A percentile compares a stretch with the other conserved stretches of the same genome.
phyloP scores from a whole-genome alignment of 371 early-diverging fungal species.

The Dentiscutata heterogama region DNA sequence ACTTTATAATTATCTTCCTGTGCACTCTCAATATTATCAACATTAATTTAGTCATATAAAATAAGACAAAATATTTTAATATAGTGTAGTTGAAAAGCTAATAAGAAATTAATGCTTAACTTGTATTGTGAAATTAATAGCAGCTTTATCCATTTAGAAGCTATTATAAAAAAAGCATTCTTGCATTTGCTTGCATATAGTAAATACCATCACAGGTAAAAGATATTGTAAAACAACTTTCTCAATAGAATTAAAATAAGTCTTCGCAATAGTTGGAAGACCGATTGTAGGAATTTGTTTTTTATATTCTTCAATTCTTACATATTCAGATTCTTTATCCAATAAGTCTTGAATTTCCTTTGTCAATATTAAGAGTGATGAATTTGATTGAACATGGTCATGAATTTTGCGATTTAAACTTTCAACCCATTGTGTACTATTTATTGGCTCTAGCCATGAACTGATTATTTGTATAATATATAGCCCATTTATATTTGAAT shows the following conservation, averaged over 20 bases:
- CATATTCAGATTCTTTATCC: neutral
- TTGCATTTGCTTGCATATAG: neutral
- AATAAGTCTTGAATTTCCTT: neutral
- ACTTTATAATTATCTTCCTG: neutral
- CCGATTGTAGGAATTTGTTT: neutral
- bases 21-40: neutral
- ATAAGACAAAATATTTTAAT: neutral
- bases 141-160: neutral
- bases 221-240: slow-evolving; percentile 2
- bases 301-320: neutral
- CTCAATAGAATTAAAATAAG: no score
- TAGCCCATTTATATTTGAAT: no score
- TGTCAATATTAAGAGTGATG: neutral
- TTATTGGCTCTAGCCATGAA: no score
- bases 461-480: no score
- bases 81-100: no score
- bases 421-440: no score
- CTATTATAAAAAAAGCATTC: neutral
- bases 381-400: neutral
- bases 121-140: neutral
- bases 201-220: neutral
- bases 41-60: neutral
- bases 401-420: neutral
- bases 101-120: no score
- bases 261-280: neutral